phyloP scores from a whole-genome alignment of 306 rosid species.

The Glycyrrhiza uralensis region DNA sequence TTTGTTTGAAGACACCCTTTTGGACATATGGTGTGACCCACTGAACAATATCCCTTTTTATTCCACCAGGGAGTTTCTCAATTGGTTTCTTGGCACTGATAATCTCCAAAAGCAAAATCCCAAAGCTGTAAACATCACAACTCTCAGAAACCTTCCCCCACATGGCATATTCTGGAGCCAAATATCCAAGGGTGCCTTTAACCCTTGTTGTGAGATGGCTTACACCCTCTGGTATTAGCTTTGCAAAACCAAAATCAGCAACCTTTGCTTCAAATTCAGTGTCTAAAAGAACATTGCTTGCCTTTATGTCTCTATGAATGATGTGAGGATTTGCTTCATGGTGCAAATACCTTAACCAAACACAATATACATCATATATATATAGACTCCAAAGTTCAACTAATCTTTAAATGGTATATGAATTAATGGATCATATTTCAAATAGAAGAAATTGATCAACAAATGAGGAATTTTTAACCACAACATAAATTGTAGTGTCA shows the following conservation, averaged over 20 bases:
- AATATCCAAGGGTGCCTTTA: constrained; percentile 86
- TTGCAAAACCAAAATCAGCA: constrained; percentile 93
- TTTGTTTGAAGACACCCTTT: constrained; percentile 46
- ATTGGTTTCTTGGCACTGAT: constrained; percentile 71
- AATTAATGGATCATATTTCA: background rate
- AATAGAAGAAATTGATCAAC: background rate
- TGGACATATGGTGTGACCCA: constrained; percentile 70
- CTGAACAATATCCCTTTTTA: constrained; percentile 79
- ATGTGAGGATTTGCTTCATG: constrained; percentile 78
- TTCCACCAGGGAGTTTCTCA: constrained; percentile 77
- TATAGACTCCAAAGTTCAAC: background rate
- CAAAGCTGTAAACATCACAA: constrained; percentile 88
- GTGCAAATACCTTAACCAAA: constrained; percentile 65
- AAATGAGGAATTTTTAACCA: background rate
- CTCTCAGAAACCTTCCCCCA: constrained; percentile 89
- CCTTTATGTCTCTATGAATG: constrained; percentile 87
- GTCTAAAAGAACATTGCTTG: constrained; percentile 83
- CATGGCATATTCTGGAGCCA: constrained; percentile 97
- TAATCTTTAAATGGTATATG: background rate
- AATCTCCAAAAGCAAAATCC: constrained; percentile 73
- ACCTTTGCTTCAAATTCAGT: constrained; percentile 69
- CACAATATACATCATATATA: background rate
- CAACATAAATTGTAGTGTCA: background rate
- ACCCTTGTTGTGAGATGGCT: constrained; percentile 82
- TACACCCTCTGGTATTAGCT: constrained; percentile 79